Conservation (phyloP, 192 early-diverging fungal species). For the Polychytrium aggregatum region DNA sequence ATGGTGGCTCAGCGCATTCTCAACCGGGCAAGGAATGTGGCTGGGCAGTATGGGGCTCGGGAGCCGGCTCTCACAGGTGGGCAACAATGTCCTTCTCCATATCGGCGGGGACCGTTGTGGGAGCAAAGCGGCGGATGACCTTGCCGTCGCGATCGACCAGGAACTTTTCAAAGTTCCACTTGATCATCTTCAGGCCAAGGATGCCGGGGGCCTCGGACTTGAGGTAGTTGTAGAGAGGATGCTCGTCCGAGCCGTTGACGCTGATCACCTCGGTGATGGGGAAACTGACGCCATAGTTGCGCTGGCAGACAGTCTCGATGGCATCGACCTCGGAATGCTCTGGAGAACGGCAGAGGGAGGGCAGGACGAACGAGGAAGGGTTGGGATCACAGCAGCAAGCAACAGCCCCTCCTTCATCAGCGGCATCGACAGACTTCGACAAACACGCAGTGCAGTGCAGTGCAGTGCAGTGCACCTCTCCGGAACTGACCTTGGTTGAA, state of each 20-base stretch:
- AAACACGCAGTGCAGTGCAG: too few species aligned
- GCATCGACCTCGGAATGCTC: conserved; percentile 18
- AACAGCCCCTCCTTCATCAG: too few species aligned
- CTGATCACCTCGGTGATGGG: conserved; percentile 81
- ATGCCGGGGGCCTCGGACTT: conserved; percentile 25
- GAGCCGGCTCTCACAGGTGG: conserved; percentile 36
- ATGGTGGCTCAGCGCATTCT: too few species aligned
- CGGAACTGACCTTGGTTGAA: too few species aligned
- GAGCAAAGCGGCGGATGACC: conserved; percentile 20
- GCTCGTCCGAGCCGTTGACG: conserved; percentile 42
- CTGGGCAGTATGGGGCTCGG: too few species aligned
- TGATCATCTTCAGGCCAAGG: conserved; percentile 17
- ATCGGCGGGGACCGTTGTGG: conserved; percentile 44
- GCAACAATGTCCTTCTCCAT: conserved; percentile 50
- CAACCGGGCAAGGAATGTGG: too few species aligned
- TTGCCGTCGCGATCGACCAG: conserved; percentile 25
- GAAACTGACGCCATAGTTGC: conserved; percentile 72
- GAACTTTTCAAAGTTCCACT: conserved; percentile 47
- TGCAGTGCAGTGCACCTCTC: too few species aligned
- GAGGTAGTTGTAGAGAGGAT: conserved; percentile 31
- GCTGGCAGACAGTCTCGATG: conserved; percentile 45
- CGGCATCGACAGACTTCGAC: too few species aligned
- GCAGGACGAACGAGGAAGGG: too few species aligned
- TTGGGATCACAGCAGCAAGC: too few species aligned
- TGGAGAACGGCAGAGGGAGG: too few species aligned